Evolutionary conservation across 192 early-diverging fungal species (phyloP).

Genomic region (Backusella morwellensis): DNA sequence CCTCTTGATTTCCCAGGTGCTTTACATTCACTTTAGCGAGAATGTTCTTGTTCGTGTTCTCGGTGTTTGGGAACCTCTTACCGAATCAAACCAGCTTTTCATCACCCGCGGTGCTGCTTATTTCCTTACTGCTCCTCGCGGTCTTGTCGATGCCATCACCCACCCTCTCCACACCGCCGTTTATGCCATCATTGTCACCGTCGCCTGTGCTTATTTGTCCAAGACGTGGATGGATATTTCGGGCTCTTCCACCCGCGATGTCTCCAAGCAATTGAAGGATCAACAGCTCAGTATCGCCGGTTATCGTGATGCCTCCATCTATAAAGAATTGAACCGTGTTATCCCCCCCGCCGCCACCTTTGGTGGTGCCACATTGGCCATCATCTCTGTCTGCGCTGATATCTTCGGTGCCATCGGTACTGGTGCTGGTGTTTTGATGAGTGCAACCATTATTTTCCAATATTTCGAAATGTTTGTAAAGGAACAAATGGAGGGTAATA

Average conservation of each 20-base stretch:
- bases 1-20: conserved; percentile 97
- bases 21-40: conserved; percentile 94
- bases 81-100: conserved; percentile 91
- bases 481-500: conserved; percentile 68
- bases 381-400: conserved; percentile 93
- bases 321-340: conserved; percentile 99
- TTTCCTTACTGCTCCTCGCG: conserved; percentile 94
- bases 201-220: conserved; percentile 92
- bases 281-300: conserved; percentile 95
- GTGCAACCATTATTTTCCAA: conserved; percentile 66
- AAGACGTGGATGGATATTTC: conserved; percentile 99
- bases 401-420: conserved; percentile 98
- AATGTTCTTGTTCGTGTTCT: conserved; percentile 91
- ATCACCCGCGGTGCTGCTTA: conserved; percentile 93
- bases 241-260: conserved; percentile 95
- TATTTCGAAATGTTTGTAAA: conserved; percentile 98
- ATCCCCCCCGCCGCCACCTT: conserved; percentile 98
- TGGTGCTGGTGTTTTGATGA: conserved; percentile 97
- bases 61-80: conserved; percentile 95
- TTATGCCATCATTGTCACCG: conserved; percentile 91
- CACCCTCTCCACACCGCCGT: conserved; percentile 95
- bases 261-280: conserved; percentile 95
- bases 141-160: conserved; percentile 72
- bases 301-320: conserved; percentile 92
- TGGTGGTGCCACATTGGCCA: conserved; percentile 94